Percentiles rank a stretch among this genome's conserved stretches.
phyloP scores from a whole-genome alignment of 805 yeast genomes.

The Pichia gijzeniarum region DNA sequence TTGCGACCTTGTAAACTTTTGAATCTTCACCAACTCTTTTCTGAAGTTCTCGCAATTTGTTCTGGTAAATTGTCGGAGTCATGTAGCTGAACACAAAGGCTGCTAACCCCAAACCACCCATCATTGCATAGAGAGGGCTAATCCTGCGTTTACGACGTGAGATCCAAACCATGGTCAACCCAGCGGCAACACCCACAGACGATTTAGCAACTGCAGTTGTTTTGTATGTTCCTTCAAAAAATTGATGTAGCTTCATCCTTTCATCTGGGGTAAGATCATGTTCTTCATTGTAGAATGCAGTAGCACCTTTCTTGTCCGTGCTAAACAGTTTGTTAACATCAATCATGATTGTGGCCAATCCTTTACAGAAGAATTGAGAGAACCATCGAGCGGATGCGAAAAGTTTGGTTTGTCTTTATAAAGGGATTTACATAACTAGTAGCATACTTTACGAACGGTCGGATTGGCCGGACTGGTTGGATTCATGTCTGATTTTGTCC shows the following conservation, averaged over 20 bases:
- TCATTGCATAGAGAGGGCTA: slow-evolving; percentile 34
- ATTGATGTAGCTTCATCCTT: slow-evolving; percentile 34
- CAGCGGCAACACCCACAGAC: slow-evolving; percentile 35
- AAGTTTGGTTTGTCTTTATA: too few relatives aligned
- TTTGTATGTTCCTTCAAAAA: slow-evolving; percentile 32
- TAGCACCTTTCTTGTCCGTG: slow-evolving; percentile 36
- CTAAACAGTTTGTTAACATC: slow-evolving; percentile 11
- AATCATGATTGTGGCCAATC: slow-evolving; percentile 2
- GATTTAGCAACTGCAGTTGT: slow-evolving; percentile 32
- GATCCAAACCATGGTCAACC: slow-evolving; percentile 37
- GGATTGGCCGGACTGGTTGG: neutral
- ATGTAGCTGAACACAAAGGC: slow-evolving; percentile 27
- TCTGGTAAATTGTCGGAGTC: slow-evolving; percentile 27
- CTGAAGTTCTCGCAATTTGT: slow-evolving; percentile 28
- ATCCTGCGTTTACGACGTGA: slow-evolving; percentile 32
- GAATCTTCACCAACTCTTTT: slow-evolving; percentile 22
- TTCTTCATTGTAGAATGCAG: slow-evolving; percentile 43
- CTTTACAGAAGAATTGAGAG: too few relatives aligned
- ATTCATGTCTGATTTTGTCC: slow-evolving; percentile 21
- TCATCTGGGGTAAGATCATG: slow-evolving; percentile 36
- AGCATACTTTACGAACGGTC: neutral
- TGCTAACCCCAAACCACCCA: slow-evolving; percentile 37
- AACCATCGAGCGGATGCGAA: too few relatives aligned
- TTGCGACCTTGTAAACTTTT: slow-evolving; percentile 15
- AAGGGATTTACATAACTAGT: too few relatives aligned